Percentiles rank a stretch among this genome's conserved stretches.
Evolutionary conservation across 345 rosid species (phyloP).

Genomic region (Heritiera littoralis): DNA sequence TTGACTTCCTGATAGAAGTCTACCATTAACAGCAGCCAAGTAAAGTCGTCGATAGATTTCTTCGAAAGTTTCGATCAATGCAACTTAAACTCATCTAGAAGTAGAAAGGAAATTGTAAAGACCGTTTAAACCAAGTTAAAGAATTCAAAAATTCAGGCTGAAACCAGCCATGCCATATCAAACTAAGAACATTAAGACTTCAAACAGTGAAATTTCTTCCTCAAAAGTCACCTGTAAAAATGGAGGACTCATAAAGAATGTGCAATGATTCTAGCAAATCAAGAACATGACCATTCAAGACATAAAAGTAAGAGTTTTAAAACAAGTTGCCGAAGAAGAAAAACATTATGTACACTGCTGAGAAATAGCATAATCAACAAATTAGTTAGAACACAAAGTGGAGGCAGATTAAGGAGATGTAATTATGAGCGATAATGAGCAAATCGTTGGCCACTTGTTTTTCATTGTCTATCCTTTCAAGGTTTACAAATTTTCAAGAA

Average conservation of each 20-base stretch:
- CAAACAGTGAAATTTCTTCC: neutral
- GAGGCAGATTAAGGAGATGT: neutral
- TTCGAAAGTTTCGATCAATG: neutral
- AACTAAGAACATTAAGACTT: neutral
- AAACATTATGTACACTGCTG: neutral
- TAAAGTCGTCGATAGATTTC: neutral
- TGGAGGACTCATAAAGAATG: neutral
- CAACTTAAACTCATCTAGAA: neutral
- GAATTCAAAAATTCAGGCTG: neutral
- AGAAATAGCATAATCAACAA: neutral
- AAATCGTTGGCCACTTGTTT: neutral
- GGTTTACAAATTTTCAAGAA: neutral
- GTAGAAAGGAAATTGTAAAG: neutral
- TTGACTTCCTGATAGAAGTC: constrained; percentile 1
- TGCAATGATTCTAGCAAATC: neutral
- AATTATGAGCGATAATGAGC: neutral
- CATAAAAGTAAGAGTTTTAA: neutral
- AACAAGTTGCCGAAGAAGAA: neutral
- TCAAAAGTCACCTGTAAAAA: neutral
- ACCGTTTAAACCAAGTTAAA: neutral
- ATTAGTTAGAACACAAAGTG: neutral
- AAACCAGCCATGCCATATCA: neutral
- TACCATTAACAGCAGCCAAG: no score
- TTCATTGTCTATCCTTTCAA: neutral
- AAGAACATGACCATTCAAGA: neutral